A percentile compares a stretch with the other conserved stretches of the same genome.
phyloP scores from a whole-genome alignment of 2,329 filamentous ascomycete species.

The Botryotinia calthae region DNA sequence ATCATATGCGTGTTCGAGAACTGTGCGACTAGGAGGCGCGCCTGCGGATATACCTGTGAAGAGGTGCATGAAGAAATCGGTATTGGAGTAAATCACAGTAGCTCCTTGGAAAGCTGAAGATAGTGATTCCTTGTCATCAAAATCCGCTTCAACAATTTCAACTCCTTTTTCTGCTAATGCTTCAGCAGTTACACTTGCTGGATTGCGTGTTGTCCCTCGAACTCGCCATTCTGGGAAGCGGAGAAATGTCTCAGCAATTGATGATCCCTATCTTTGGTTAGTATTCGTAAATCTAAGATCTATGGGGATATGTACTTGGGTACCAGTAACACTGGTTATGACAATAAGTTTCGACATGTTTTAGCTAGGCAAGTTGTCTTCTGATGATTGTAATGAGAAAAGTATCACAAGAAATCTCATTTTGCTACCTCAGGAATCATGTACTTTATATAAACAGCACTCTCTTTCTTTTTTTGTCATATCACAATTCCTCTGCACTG shows the following conservation, averaged over 20 bases:
- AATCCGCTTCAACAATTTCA: conserved; percentile 46
- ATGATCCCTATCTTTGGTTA: not conserved
- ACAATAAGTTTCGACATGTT: conserved; percentile 5
- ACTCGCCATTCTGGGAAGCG: conserved; percentile 34
- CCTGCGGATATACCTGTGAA: not conserved
- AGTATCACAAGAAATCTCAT: not conserved
- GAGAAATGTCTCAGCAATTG: not conserved
- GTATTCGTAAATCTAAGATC: not conserved
- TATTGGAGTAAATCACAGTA: conserved; percentile 52
- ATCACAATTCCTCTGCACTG: not conserved
- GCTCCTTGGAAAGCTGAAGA: conserved; percentile 45
- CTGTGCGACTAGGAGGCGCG: not conserved
- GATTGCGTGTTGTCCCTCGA: conserved; percentile 48
- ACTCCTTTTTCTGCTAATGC: conserved; percentile 42
- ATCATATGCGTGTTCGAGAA: not conserved
- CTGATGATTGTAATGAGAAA: not conserved
- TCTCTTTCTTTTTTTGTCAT: not conserved
- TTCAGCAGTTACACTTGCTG: conserved; percentile 40
- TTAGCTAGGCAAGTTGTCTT: not conserved
- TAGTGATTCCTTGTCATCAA: conserved; percentile 43
- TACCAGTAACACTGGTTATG: not conserved
- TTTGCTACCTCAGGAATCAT: not conserved
- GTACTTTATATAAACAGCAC: not conserved
- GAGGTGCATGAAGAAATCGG: conserved; percentile 42
- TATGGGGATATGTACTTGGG: not conserved